Conservation (phyloP, 1,284 basidiomycete genomes). For the Spongiforma sp. region DNA sequence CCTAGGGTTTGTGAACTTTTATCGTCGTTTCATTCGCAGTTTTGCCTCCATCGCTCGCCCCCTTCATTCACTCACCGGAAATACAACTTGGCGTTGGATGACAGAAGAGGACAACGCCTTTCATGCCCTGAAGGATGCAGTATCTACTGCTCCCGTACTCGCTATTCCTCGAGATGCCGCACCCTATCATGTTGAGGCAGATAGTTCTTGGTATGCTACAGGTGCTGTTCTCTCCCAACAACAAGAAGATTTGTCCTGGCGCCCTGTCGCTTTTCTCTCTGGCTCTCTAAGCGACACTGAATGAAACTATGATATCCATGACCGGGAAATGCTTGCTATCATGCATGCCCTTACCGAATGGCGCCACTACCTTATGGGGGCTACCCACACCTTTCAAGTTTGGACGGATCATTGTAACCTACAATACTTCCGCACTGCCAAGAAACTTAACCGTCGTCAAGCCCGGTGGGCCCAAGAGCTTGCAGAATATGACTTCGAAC, state of each 20-base stretch:
- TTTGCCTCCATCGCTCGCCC: neutral
- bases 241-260: slow-evolving; percentile 4
- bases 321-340: slow-evolving; percentile 19
- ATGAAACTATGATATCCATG: slow-evolving; percentile 18
- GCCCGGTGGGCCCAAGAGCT: slow-evolving; percentile 46
- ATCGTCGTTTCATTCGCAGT: neutral
- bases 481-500: slow-evolving; percentile 40
- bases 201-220: slow-evolving; percentile 3
- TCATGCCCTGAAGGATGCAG: neutral
- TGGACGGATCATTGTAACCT: slow-evolving; percentile 42
- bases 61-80: slow-evolving; percentile 9
- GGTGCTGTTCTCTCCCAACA: neutral
- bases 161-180: neutral
- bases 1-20: no score
- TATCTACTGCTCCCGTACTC: slow-evolving; percentile 11
- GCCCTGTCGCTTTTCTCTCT: slow-evolving; percentile 16
- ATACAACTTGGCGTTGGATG: slow-evolving; percentile 8
- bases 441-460: slow-evolving; percentile 41
- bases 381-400: slow-evolving; percentile 20
- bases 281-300: slow-evolving; percentile 10
- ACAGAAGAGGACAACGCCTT: neutral
- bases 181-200: slow-evolving; percentile 10
- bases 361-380: slow-evolving; percentile 36
- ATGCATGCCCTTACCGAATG: slow-evolving; percentile 24
- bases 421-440: slow-evolving; percentile 20